Evolutionary conservation across 2,329 filamentous ascomycete genomes (phyloP).

Genomic region (Colletotrichum noveboracense): DNA sequence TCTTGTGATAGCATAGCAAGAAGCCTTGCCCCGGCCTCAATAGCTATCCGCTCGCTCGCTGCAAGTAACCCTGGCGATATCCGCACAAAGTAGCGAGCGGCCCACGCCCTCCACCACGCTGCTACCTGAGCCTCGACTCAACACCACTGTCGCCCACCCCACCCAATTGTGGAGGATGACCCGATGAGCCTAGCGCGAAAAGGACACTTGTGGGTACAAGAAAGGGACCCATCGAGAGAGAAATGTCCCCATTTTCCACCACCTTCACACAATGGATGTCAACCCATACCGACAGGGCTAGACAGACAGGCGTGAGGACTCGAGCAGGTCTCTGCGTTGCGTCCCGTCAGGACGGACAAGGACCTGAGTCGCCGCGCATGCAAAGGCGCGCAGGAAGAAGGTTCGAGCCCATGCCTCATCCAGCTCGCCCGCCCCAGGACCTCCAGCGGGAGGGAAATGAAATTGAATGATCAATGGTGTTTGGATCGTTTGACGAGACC

Average conservation of each 20-base stretch:
- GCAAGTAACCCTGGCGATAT: background rate
- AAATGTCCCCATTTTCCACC: background rate
- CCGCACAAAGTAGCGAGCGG: background rate
- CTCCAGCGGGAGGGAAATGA: background rate
- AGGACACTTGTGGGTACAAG: background rate
- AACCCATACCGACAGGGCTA: background rate
- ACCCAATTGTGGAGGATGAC: background rate
- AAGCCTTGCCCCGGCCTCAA: background rate
- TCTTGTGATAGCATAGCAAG: background rate
- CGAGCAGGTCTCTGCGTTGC: background rate
- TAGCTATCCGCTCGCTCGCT: background rate
- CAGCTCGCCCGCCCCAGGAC: background rate
- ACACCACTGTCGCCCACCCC: background rate
- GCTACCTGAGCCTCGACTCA: background rate
- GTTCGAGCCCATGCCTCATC: constrained; percentile 6
- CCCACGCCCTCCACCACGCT: background rate
- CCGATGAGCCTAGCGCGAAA: constrained; percentile 1
- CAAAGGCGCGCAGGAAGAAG: background rate
- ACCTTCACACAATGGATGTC: background rate
- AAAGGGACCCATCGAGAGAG: background rate
- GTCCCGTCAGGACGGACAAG: background rate
- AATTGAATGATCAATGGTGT: background rate
- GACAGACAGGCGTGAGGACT: background rate
- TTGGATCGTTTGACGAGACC: background rate
- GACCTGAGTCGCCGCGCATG: constrained; percentile 12